phyloP scores from a whole-genome alignment of 2,329 filamentous ascomycete genomes.

The Cadophora sp. region DNA sequence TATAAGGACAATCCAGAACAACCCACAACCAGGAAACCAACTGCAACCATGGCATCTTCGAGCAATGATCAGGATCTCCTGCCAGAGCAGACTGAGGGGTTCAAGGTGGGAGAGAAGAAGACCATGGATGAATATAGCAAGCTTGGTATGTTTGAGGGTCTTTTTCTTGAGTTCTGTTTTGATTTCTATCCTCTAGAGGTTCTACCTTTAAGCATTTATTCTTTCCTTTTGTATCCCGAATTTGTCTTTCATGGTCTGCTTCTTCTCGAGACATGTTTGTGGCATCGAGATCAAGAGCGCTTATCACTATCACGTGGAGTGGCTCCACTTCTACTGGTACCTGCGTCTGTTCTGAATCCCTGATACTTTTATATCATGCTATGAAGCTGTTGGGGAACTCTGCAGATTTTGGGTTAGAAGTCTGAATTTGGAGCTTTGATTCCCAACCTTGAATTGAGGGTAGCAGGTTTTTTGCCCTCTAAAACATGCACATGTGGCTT shows the following conservation, averaged over 20 bases:
- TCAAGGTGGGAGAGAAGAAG: conserved; percentile 99
- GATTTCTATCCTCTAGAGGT: background rate
- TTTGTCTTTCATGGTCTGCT: background rate
- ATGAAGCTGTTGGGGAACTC: no score
- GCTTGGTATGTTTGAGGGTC: conserved; percentile 70
- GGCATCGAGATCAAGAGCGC: background rate
- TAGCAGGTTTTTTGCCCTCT: background rate
- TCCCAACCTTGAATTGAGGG: background rate
- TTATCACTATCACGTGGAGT: conserved; percentile 12
- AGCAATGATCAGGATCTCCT: conserved; percentile 80
- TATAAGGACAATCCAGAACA: background rate
- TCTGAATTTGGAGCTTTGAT: background rate
- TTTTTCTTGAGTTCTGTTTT: background rate
- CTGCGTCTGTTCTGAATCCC: background rate
- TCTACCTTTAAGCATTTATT: background rate
- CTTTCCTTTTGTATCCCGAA: background rate
- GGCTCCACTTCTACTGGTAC: background rate
- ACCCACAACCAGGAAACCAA: background rate
- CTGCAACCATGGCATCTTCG: conserved; percentile 46
- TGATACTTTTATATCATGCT: background rate
- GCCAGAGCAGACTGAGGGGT: conserved; percentile 89
- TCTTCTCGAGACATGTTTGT: background rate
- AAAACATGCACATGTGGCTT: conserved; percentile 1
- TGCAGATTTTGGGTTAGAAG: no score
- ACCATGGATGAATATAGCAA: conserved; percentile 92